Base-by-base conservation (phyloP, 441 rosid species). In the Aleurites moluccanus region DNA sequence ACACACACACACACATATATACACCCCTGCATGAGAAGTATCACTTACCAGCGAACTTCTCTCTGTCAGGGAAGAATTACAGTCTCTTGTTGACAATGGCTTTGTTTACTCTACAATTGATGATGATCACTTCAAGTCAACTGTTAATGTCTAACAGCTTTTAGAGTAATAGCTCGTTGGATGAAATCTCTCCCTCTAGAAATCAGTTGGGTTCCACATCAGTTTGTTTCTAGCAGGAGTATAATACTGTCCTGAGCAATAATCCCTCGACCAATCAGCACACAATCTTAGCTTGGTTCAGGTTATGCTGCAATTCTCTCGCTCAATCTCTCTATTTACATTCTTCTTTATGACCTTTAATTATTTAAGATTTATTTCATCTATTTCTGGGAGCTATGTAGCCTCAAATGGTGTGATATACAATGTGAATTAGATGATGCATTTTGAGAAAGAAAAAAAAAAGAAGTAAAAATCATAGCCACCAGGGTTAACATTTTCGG, bases 71-170 rank as follows among this genome's bases (percentile, higher is more conserved):
- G 86, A 86, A 67, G 92, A 86, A 53, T 74, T 92, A 27, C 89
- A 83, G 50, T 80, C 35, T 67, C 95, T 93, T 49, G 83, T 80
- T 13, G 85, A 79, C 21, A 93, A 90, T 72, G 95, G 97, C 66
- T 69, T 81, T n/a, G 80, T 93, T 67, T 93, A 96, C 86, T 81
- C 97, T 0, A 90, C 96, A 0, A 77, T 71, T 50, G 92, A 93
- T 30, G 98, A 96, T 50, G 76, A 79, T 76, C 85, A 89, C 87
- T 93, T 64, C 78, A 93, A 89, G 76, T 88, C 96, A 52, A 85
- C 94, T 6, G 83, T 78, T 27, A 86, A 89, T 75, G 91, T 80
- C 9, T 92, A 88, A 91, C 38, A 21, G 52, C 55, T 47, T 55
- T 14, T 27, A 33, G 47, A 61, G 57, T 28, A 47, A 3, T 27